phyloP scores from a whole-genome alignment of 2,329 filamentous ascomycete genomes.

The Apiospora phragmitis region DNA sequence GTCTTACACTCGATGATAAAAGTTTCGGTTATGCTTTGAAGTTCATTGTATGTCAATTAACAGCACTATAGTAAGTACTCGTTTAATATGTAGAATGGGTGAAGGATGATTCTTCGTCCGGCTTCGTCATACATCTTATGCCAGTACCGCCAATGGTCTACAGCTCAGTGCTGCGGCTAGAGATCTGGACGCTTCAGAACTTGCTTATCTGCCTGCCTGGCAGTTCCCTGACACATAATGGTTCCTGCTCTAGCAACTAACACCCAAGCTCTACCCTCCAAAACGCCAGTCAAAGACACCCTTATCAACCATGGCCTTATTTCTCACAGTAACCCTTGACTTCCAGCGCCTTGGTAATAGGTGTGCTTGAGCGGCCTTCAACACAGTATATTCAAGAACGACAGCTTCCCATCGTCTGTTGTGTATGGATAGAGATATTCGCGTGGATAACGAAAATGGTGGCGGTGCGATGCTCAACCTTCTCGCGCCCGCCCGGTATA shows the following conservation, averaged over 20 bases:
- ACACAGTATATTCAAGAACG: background rate
- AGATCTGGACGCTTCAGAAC: background rate
- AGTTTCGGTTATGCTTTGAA: background rate
- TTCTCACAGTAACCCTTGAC: constrained; percentile 4
- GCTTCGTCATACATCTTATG: background rate
- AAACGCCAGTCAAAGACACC: constrained; percentile 3
- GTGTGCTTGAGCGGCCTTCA: background rate
- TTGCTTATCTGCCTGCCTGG: background rate
- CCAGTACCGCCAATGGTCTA: background rate
- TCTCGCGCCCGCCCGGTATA: background rate
- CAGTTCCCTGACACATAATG: background rate
- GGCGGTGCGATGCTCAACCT: background rate
- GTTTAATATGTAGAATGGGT: background rate
- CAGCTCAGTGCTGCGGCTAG: background rate
- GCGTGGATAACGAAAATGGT: background rate
- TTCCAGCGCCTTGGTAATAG: constrained; percentile 5
- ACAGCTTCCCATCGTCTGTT: background rate
- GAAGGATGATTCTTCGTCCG: background rate
- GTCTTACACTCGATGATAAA: background rate
- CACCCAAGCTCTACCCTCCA: background rate
- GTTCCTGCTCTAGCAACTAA: background rate
- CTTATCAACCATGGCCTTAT: background rate
- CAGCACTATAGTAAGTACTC: constrained; percentile 1
- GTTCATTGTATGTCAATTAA: background rate
- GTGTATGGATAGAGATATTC: background rate